phyloP scores from a whole-genome alignment of 805 yeast genomes.

The Wickerhamomyces sydowiorum region DNA sequence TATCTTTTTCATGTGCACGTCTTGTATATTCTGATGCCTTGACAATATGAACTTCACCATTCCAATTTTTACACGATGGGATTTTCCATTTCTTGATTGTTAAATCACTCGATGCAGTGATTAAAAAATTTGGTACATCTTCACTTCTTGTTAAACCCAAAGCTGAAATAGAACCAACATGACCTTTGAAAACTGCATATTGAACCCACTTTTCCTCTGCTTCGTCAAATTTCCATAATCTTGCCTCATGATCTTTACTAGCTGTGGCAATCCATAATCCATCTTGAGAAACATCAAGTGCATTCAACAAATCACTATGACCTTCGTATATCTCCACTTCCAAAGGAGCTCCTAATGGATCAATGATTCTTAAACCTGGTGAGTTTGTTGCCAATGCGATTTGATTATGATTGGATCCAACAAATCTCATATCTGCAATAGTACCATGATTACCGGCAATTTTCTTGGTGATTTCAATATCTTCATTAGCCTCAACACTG shows the following conservation, averaged over 20 bases:
- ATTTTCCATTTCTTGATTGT: conserved; percentile 83
- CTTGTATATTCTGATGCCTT: conserved; percentile 79
- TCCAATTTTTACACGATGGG: conserved; percentile 55
- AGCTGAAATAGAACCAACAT: conserved; percentile 81
- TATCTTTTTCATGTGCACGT: conserved; percentile 95
- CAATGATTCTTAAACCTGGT: conserved; percentile 75
- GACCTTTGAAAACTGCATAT: conserved; percentile 74
- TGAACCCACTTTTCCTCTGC: conserved; percentile 31
- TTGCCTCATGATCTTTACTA: conserved; percentile 81
- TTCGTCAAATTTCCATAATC: conserved; percentile 70
- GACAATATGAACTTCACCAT: conserved; percentile 28
- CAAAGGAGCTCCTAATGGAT: conserved; percentile 48
- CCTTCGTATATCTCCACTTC: conserved; percentile 69
- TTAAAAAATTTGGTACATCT: conserved; percentile 55
- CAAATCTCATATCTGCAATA: conserved; percentile 80
- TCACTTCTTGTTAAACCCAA: conserved; percentile 52
- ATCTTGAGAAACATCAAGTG: conserved; percentile 69
- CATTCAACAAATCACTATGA: conserved; percentile 79
- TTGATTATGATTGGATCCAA: conserved; percentile 50
- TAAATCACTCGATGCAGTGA: conserved; percentile 89
- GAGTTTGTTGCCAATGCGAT: conserved; percentile 93
- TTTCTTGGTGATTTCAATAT: conserved; percentile 41
- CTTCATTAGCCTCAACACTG: conserved; percentile 21
- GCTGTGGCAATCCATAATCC: conserved; percentile 92
- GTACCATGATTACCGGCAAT: conserved; percentile 95